Conservation (phyloP, 2,329 filamentous ascomycete genomes). For the Davidsoniella eucalypti region DNA sequence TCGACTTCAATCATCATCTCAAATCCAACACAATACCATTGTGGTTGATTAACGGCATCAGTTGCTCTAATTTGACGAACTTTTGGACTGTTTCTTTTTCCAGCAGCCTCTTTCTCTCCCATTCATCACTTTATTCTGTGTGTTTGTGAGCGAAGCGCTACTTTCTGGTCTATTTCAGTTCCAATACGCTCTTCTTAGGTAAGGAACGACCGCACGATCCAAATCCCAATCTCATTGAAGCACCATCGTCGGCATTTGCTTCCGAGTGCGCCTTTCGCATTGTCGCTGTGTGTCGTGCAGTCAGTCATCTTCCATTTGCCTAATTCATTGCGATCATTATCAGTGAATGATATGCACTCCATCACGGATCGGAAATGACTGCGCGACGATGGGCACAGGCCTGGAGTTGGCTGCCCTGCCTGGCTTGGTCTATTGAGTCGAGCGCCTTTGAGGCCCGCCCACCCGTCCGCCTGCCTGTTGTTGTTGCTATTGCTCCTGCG, state of each 20-base stretch:
- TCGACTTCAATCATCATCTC: not conserved
- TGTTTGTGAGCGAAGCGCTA: constrained; percentile 11
- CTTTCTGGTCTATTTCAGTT: constrained; percentile 13
- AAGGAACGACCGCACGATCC: not conserved
- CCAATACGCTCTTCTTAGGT: constrained; percentile 9
- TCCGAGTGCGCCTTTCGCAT: no score
- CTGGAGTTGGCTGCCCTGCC: not conserved
- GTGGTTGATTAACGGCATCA: constrained; percentile 2
- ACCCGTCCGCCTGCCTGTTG: no score
- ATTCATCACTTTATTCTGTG: constrained; percentile 4
- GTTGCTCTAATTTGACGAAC: not conserved
- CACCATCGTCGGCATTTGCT: no score
- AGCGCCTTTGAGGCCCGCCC: no score
- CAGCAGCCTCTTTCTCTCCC: constrained; percentile 6
- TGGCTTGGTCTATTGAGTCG: not conserved
- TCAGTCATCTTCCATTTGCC: no score
- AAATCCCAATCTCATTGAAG: no score
- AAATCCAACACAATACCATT: constrained; percentile 2
- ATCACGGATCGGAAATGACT: no score
- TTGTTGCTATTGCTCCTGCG: no score
- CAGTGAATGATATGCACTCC: no score
- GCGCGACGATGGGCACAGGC: no score
- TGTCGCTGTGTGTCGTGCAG: no score
- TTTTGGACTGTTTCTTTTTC: constrained; percentile 10
- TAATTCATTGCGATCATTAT: no score